Evolutionary conservation across 208 protist species (phyloP).

Genomic region (Entamoeba histolytica): DNA sequence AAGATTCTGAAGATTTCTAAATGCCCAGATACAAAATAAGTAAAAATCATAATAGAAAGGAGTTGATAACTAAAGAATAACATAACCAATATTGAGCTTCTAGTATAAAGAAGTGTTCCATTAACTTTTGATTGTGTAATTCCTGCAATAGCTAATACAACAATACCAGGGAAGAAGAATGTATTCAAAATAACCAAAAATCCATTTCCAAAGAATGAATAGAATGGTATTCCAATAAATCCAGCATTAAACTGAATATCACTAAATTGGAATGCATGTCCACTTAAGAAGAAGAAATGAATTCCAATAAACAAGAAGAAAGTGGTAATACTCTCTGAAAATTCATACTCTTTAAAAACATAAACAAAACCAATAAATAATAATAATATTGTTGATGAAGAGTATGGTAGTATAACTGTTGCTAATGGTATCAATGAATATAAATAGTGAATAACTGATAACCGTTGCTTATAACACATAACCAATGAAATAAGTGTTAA

Average conservation of each 20-base stretch:
- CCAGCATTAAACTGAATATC: background rate
- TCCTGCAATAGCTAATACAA: background rate
- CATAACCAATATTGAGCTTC: background rate
- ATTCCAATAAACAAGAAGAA: background rate
- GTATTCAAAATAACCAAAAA: background rate
- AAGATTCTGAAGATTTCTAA: background rate
- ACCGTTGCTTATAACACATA: background rate
- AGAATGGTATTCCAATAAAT: background rate
- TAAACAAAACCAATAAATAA: background rate
- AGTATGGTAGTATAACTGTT: background rate
- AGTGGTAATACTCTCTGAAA: background rate
- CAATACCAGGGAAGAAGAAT: background rate
- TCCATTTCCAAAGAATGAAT: background rate
- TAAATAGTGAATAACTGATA: background rate
- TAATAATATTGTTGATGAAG: background rate
- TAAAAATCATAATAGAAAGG: background rate
- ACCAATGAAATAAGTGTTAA: background rate
- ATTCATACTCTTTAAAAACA: background rate
- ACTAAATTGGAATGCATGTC: background rate
- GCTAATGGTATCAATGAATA: background rate
- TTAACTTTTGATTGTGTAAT: background rate
- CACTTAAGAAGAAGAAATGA: background rate
- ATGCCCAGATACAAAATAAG: background rate
- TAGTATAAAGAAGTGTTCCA: background rate
- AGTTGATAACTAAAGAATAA: background rate